Evolutionary conservation across 345 rosid species (phyloP).

Genomic region (Eucalyptus marginata): DNA sequence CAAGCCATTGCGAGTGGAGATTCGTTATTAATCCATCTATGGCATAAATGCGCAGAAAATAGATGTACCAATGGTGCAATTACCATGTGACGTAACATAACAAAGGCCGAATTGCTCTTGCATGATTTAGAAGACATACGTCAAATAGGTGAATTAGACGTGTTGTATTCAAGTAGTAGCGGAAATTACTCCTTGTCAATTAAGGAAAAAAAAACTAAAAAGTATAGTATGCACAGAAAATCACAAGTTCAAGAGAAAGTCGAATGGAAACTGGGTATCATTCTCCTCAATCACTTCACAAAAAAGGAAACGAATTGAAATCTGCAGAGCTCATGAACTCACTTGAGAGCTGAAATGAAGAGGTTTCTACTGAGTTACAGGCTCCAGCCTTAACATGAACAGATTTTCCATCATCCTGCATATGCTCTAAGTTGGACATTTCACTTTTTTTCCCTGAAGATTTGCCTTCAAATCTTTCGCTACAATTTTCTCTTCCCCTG

Average conservation of each 20-base stretch:
- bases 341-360: neutral
- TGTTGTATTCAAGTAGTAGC: neutral
- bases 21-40: neutral
- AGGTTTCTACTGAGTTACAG: neutral
- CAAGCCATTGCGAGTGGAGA: neutral
- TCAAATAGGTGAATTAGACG: neutral
- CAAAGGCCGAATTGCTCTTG: neutral
- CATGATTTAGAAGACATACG: neutral
- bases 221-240: too few relatives aligned
- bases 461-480: too few relatives aligned
- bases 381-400: neutral
- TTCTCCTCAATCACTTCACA: too few relatives aligned
- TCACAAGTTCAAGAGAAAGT: too few relatives aligned
- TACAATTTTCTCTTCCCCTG: too few relatives aligned
- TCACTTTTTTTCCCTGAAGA: too few relatives aligned
- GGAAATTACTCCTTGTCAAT: neutral
- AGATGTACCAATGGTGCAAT: neutral
- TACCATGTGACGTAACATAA: neutral
- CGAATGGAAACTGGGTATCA: too few relatives aligned
- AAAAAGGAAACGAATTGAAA: too few relatives aligned
- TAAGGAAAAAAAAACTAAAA: too few relatives aligned
- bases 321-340: too few relatives aligned
- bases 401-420: neutral
- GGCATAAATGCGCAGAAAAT: neutral
- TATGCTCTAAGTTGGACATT: neutral